Conservation (phyloP, 2,329 filamentous ascomycete species). For the Teratosphaeria viscida region DNA sequence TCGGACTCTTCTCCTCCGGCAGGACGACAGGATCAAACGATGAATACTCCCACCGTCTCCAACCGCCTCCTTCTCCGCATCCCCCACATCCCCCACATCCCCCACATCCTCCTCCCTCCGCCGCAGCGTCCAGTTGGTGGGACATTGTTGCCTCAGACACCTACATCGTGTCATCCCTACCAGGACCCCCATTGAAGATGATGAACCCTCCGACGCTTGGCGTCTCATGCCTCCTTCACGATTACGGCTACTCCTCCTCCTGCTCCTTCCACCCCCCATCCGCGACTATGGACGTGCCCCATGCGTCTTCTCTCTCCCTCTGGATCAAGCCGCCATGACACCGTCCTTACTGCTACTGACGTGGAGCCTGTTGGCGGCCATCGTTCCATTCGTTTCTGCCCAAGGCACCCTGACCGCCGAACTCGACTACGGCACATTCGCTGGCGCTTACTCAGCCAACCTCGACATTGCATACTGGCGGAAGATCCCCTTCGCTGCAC, state of each 20-base stretch:
- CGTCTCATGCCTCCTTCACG: background rate
- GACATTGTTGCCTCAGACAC: background rate
- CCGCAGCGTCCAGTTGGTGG: background rate
- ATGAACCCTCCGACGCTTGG: background rate
- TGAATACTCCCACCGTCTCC: background rate
- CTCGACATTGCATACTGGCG: constrained; percentile 23
- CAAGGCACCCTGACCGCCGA: constrained; percentile 4
- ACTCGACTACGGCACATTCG: constrained; percentile 15
- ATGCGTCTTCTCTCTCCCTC: background rate
- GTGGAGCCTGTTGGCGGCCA: background rate
- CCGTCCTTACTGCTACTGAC: background rate
- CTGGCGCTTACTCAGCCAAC: constrained; percentile 9
- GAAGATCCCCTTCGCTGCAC: constrained; percentile 44
- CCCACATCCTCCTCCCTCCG: background rate
- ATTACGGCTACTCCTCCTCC: no score
- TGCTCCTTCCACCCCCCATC: background rate
- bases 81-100: background rate
- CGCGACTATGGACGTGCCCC: background rate
- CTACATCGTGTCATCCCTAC: background rate
- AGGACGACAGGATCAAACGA: no score
- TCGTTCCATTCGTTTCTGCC: background rate
- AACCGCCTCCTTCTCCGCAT: background rate
- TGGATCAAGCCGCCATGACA: background rate
- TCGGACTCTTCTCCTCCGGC: no score
- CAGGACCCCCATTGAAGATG: background rate